phyloP scores from a whole-genome alignment of 768 basidiomycete species.

The Leccinum subtestaceum region DNA sequence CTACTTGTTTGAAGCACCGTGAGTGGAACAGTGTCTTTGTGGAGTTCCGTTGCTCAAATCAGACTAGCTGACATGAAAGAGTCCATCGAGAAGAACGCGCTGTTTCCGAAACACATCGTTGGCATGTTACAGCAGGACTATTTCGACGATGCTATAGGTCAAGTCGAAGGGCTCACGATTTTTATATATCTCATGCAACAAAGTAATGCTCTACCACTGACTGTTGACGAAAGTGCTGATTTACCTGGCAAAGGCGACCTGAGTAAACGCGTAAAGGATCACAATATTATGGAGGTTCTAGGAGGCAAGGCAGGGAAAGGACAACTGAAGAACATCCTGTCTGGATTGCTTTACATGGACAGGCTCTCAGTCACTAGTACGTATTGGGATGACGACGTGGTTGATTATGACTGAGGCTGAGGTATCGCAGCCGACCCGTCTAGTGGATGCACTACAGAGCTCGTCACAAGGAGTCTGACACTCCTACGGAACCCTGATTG shows the following conservation, averaged over 20 bases:
- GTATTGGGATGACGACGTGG: too few relatives aligned
- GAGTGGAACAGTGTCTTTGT: not conserved
- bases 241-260: slow-evolving; percentile 6
- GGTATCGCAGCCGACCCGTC: not conserved
- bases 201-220: slow-evolving; percentile 7
- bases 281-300: slow-evolving; percentile 18
- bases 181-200: slow-evolving; percentile 20
- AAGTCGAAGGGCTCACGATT: slow-evolving; percentile 24
- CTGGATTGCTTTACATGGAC: too few relatives aligned
- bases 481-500: slow-evolving; percentile 3
- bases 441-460: not conserved
- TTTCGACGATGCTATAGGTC: slow-evolving; percentile 24
- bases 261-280: slow-evolving; percentile 7
- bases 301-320: slow-evolving; percentile 2
- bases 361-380: too few relatives aligned
- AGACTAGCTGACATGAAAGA: slow-evolving; percentile 14
- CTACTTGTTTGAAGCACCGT: slow-evolving; percentile 14
- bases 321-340: not conserved
- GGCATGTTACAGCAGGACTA: slow-evolving; percentile 20
- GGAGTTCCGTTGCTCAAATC: not conserved
- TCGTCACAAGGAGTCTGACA: slow-evolving; percentile 12
- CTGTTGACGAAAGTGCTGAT: slow-evolving; percentile 1
- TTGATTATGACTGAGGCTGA: too few relatives aligned
- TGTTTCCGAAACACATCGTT: slow-evolving; percentile 10
- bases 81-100: not conserved